Evolutionary conservation across 108 stramenopile species (phyloP), one percentile per base, ranked within the genome.

Genomic region (Chaetoceros muelleri): DNA sequence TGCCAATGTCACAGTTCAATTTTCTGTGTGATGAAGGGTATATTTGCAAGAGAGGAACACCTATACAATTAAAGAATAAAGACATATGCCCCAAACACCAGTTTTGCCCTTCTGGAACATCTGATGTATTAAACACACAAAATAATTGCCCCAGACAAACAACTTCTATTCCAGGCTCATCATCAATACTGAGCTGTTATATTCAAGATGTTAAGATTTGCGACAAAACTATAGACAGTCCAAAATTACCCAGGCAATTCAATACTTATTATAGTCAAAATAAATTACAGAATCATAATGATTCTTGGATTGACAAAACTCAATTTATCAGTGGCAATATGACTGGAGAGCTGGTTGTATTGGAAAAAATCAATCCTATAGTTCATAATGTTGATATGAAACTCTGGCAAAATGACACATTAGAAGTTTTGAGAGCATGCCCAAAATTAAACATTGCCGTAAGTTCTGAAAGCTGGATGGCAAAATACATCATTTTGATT

Each of bases 351-450:
- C 16, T 44, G 44, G 16, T 44, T 16, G 16, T 10, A 10, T 10
- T 44, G 16, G 16, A 44, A 16, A 44, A 44, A 44, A 44, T 16
- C 44, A 16, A 44, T 17, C 10, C 44, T 10, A 16, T 17, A 17
- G 44, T 44, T 16, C 49, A 19, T n/a, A n/a, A n/a, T n/a, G n/a
- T n/a, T n/a, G n/a, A n/a, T n/a, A n/a, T n/a, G n/a, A n/a, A n/a
- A n/a, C n/a, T n/a, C 31, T 93, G 84, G 86, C 55, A 45, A 24
- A 89, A 89, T 63, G 80, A 85, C 47, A 87, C 85, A n/a, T 34
- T 87, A 18, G 79, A 87, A 51, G 81, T 86, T 8, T 70, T 79
- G 23, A 68, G 90, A 8, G 27, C 78, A 16, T 93, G 90, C 60
- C 87, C 90, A 30, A 23, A 58, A 21, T 76, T 76, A 31, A 80